These are phyloP conservation scores for Lantana camara DNA, from an alignment of 257 asterid species.

Conservation along the genomic window DNA sequence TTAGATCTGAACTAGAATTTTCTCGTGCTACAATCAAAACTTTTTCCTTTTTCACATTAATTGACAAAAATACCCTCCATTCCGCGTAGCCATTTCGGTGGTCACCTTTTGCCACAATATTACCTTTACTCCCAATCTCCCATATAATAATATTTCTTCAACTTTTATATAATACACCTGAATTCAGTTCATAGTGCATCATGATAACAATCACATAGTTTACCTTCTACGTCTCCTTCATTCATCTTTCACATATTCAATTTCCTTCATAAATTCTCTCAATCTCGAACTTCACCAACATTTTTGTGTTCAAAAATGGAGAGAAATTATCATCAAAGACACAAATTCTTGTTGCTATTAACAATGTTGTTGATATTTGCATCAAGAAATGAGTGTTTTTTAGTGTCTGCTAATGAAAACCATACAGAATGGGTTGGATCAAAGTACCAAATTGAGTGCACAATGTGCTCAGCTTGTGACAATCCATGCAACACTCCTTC, in stretches of 20 bases:
- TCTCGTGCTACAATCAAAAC: no score
- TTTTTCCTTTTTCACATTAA: neutral
- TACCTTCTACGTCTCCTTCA: neutral
- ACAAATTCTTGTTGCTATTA: slow-evolving; percentile 26
- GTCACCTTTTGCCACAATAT: neutral
- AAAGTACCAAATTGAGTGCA: slow-evolving; percentile 81
- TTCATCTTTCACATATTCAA: neutral
- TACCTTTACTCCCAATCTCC: neutral
- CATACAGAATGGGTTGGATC: slow-evolving; percentile 69
- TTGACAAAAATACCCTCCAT: slow-evolving; percentile 29
- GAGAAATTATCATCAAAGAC: slow-evolving; percentile 8
- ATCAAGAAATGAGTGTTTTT: slow-evolving; percentile 23
- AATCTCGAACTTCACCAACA: no score
- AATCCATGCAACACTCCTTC: slow-evolving; percentile 53
- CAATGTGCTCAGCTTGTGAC: slow-evolving; percentile 95
- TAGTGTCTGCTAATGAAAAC: slow-evolving; percentile 21
- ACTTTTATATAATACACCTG: neutral
- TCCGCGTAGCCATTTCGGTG: slow-evolving; percentile 41
- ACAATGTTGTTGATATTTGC: slow-evolving; percentile 4
- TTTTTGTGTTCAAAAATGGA: slow-evolving; percentile 44
- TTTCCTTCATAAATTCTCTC: neutral
- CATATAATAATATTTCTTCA: no score
- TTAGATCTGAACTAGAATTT: no score
- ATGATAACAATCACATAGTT: neutral
- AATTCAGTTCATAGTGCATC: neutral